Evolutionary conservation across 2,329 filamentous ascomycete genomes (phyloP), one percentile per base, ranked within the genome.

Genomic region (Coniochaeta pulveracea): DNA sequence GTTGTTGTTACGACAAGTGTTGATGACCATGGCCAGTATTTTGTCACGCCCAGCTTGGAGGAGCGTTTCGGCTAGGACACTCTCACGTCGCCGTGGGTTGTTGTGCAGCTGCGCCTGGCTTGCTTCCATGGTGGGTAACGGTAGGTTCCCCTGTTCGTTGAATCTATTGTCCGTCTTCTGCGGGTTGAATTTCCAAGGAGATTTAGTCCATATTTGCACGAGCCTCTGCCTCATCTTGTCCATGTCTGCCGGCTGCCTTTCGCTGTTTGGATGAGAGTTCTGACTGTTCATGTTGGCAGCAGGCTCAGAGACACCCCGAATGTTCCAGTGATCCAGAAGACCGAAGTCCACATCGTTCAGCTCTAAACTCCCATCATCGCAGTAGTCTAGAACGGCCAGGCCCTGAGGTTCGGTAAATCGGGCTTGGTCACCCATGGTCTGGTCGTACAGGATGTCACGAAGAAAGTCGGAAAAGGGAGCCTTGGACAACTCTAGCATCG

Each of bases 11-110:
- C 66, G 68, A 43, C 69, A 77, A 4, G 68, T 73, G 32, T 65
- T 63, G 22, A 84, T 55, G 2, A 83, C 69, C 37, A 82, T 64
- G 9, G 69, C 75, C 35, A 85, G 57, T 2, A 82, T 65, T 29
- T 65, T 66, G 49, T 85, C 80, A 4, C 76, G 66, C 14, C 58
- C 63, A 5, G 63, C 54, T 16, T 55, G 48, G 18, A 65, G 59
- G 12, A 72, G 43, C 27, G 54, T 63, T 26, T 68, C 63, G 3
- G 52, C 46, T 25, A 64, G 45, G 10, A 65, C 54, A 29, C 57
- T 55, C 40, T 60, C 52, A 21, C 58, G 53, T 14, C 28, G 10
- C 11, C 19, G 3, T 9, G 19, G 28, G 9, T 19, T 17, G n/a
- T 12, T 22, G 28, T 31, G 28, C 16, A 31, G 19, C 16, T 19